These are phyloP conservation scores for Sisymbrium irio DNA, from an alignment of 345 rosid genomes.

Conservation along the genomic window DNA sequence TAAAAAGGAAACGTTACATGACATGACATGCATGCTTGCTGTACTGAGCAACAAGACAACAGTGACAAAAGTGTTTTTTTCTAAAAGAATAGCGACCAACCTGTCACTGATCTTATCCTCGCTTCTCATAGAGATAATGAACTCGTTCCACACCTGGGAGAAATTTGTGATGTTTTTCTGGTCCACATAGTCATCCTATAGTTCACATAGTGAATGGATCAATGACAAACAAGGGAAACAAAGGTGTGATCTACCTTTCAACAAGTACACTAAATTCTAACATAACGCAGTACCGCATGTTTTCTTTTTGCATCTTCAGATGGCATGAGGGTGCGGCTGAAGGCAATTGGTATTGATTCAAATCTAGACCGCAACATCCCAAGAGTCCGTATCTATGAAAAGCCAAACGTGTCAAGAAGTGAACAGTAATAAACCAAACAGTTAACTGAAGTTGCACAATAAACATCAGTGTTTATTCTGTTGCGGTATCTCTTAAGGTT, in stretches of 20 bases:
- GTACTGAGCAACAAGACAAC: background rate
- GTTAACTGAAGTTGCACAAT: background rate
- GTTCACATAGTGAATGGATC: constrained; percentile 17
- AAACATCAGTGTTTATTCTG: background rate
- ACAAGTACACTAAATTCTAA: background rate
- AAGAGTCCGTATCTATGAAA: constrained; percentile 77
- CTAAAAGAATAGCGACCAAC: constrained; percentile 38
- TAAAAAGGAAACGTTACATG: constrained; percentile 23
- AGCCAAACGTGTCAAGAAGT: constrained; percentile 18
- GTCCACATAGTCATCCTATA: constrained; percentile 49
- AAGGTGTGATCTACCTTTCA: constrained; percentile 1
- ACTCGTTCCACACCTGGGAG: constrained; percentile 87
- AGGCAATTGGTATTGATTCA: constrained; percentile 66
- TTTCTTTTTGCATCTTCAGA: constrained; percentile 31
- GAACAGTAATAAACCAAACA: constrained; percentile 16
- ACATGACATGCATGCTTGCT: constrained; percentile 34
- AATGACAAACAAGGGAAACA: constrained; percentile 11
- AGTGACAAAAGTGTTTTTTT: constrained; percentile 1
- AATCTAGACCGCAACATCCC: constrained; percentile 97
- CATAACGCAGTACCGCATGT: constrained; percentile 34
- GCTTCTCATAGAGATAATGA: constrained; percentile 72
- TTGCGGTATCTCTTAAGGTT: background rate
- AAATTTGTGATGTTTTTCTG: constrained; percentile 59
- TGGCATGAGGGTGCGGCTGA: constrained; percentile 70
- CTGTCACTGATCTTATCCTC: constrained; percentile 88